A percentile compares a stretch with the other conserved stretches of the same genome.
phyloP scores from a whole-genome alignment of 352 stramenopile species.

The Globisporangium megalacanthum region DNA sequence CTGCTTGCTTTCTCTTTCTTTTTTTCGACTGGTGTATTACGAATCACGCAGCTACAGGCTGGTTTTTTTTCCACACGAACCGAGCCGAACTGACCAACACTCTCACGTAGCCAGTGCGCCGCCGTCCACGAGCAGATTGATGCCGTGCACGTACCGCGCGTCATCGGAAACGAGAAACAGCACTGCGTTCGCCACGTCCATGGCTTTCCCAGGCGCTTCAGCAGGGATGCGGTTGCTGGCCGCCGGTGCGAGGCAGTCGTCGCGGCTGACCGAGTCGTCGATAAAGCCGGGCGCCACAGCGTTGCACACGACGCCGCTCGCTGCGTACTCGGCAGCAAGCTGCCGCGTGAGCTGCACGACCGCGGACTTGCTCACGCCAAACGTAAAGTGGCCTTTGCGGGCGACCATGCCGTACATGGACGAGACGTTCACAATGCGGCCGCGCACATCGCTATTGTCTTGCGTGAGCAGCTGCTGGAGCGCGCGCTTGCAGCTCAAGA shows the following conservation, averaged over 20 bases:
- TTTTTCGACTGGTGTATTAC: no score
- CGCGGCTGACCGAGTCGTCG: conserved; percentile 52
- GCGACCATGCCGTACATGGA: conserved; percentile 57
- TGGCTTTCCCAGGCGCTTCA: conserved; percentile 45
- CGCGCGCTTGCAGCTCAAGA: conserved; percentile 64
- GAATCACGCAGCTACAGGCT: no score
- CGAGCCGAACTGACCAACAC: no score
- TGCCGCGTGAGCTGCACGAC: conserved; percentile 64
- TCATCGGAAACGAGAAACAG: conserved; percentile 62
- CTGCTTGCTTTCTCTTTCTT: no score
- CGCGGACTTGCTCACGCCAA: conserved; percentile 56
- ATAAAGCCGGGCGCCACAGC: conserved; percentile 53
- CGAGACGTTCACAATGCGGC: conserved; percentile 61
- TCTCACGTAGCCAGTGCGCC: conserved; percentile 53
- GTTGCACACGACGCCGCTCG: conserved; percentile 58
- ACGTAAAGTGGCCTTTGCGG: conserved; percentile 54
- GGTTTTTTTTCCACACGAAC: no score
- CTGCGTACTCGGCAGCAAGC: conserved; percentile 53
- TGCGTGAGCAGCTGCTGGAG: conserved; percentile 58
- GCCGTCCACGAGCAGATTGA: conserved; percentile 58
- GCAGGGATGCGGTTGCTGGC: conserved; percentile 45
- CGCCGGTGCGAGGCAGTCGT: conserved; percentile 46
- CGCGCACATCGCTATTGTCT: conserved; percentile 45
- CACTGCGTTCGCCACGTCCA: conserved; percentile 67
- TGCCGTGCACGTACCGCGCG: conserved; percentile 54